A percentile compares a stretch with the other conserved stretches of the same genome.
These are phyloP conservation scores for Dissophora globulifera DNA, from an alignment of 192 early-diverging fungal species.

Conservation along the genomic window DNA sequence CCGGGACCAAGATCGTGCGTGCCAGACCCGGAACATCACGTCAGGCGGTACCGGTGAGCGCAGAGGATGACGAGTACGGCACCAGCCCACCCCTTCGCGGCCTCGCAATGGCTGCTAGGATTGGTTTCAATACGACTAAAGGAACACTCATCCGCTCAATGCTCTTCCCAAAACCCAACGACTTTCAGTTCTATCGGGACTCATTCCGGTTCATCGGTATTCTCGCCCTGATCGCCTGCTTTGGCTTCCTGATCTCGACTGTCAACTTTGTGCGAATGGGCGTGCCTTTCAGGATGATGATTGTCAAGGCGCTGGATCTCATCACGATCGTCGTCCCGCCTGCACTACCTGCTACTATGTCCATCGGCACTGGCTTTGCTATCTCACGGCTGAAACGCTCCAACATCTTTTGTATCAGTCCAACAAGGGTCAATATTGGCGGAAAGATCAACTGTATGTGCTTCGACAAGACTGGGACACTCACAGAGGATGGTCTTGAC, in stretches of 20 bases:
- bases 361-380: conserved; percentile 97
- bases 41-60: conserved; percentile 33
- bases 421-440: conserved; percentile 93
- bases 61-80: conserved; percentile 36
- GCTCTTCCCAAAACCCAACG: conserved; percentile 96
- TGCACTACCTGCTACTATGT: conserved; percentile 97
- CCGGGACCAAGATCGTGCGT: conserved; percentile 92
- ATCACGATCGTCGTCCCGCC: conserved; percentile 98
- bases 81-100: conserved; percentile 55
- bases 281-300: conserved; percentile 74
- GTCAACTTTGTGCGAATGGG: conserved; percentile 89
- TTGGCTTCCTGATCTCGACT: conserved; percentile 89
- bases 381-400: conserved; percentile 81
- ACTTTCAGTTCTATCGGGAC: conserved; percentile 97
- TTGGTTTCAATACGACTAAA: conserved; percentile 95
- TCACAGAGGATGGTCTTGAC: conserved; percentile 96
- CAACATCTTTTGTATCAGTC: conserved; percentile 93
- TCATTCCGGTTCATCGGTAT: conserved; percentile 97
- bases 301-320: conserved; percentile 93
- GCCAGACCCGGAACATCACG: conserved; percentile 62
- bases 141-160: conserved; percentile 95
- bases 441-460: conserved; percentile 97
- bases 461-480: conserved; percentile 99
- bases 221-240: conserved; percentile 79
- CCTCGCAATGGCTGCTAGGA: conserved; percentile 85